Evolutionary conservation across 768 basidiomycete species (phyloP), one percentile per base, ranked within the genome.

Genomic region (Mycena leptocephala): DNA sequence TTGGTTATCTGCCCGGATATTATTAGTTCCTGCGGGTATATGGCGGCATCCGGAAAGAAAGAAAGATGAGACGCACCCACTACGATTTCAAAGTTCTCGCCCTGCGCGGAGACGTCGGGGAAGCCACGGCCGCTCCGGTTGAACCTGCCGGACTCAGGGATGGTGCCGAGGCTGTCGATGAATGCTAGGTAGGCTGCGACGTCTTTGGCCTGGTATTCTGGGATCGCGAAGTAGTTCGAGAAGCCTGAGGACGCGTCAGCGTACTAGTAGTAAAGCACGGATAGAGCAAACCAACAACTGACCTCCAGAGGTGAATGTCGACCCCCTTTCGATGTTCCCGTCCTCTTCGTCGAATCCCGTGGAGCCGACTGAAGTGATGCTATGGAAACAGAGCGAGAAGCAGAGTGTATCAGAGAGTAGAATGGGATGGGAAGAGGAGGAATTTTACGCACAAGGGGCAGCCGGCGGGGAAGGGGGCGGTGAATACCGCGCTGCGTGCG

Each of bases 291-390:
- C 59, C 20, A 35, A 51, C 26, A 37, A 80, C 78, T 46, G 86
- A 33, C 86, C 86, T 28, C 90, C 90, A 0, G 88, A 85, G 8
- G 88, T 89, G 80, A 91, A 87, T 30, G 8, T 43, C 2, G 80
- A 83, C 0, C 85, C 88, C 22, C 75, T 83, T 75, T 91, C 89
- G 5, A 81, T 80, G 43, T 68, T 65, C 30, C 61, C 61, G 26
- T 22, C 16, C 35, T 18, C 10, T 64, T 46, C 35, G 62, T 63
- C 22, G 61, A 63, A 22, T 55, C 88, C 79, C 13, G 75, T 70
- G 4, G 58, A 33, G 33, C 69, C 69, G 41, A 70, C 69, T 8
- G 69, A 59, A 32, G 69, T 70, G 41, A 70, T 35, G 24, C 33
- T 53, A 33, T 32, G 26, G 48, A 46, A 35, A 66, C 16, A 63